Evolutionary conservation across 2,329 filamentous ascomycete species (phyloP), one percentile per base, ranked within the genome.

Genomic region (Paracoccidioides lutzii): DNA sequence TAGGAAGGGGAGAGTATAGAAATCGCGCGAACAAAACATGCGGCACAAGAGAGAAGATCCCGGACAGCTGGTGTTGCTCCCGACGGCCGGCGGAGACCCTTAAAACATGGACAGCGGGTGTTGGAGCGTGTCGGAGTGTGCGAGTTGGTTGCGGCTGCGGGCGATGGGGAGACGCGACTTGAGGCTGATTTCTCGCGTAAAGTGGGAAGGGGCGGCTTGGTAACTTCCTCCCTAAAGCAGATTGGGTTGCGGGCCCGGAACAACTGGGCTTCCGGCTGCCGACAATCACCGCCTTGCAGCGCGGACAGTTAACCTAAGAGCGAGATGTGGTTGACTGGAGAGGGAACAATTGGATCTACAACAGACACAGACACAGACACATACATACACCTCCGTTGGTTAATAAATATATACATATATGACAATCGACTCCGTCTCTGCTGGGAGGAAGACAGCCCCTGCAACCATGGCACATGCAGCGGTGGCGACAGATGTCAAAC

Each of bases 171-270:
- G 64, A 70, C 69, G 68, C 68, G 68, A 62, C 59, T 54, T 57
- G 56, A 48, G 51, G 42, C 53, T 37, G 51, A 51, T 57, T 58
- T 55, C 64, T 63, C 69, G 69, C 69, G 69, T 71, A 66, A 71
- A 71, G 69, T 71, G 68, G 64, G 28, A 22, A 9, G 2, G 9
- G 44, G 10, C 44, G 8, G 41, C 40, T 7, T 33, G 51, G 32
- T 22, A 22, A 22, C 22, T 22, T 22, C 22, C 22, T 22, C 2
- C 22, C 22, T 22, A 22, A 22, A 22, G 22, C 22, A 22, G 22
- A 22, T 22, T 22, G 22, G 22, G 22, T 22, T 22, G 22, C 46
- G 37, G 44, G 33, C 37, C 49, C 51, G 51, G 51, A 53, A 43
- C 30, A 5, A 53, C 22, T 3, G 7, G 40, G 22, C 22, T 14